Evolutionary conservation across 441 rosid genomes (phyloP).

Genomic region (Pelargonium myrrhifolium): DNA sequence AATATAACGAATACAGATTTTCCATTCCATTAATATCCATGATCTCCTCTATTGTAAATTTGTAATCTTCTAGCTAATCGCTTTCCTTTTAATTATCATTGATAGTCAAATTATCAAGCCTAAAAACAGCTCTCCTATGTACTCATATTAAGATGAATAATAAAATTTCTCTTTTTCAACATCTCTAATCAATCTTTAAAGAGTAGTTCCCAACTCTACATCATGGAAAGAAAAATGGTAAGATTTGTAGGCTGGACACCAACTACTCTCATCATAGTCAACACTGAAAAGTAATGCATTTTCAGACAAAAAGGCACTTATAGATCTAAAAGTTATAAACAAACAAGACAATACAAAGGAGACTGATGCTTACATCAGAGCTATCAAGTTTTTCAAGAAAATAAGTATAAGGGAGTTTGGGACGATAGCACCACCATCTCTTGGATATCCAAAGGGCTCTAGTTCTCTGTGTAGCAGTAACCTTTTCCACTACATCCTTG

Average conservation of each 20-base stretch:
- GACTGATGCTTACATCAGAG: constrained; percentile 57
- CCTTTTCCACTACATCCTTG: constrained; percentile 61
- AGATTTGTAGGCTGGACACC: not conserved
- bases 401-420: constrained; percentile 84
- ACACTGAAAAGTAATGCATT: not conserved
- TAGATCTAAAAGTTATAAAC: constrained; percentile 7
- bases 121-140: too few species aligned
- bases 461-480: constrained; percentile 50
- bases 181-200: not conserved
- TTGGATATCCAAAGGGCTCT: constrained; percentile 93
- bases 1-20: not conserved
- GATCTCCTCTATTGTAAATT: not conserved
- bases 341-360: constrained; percentile 8
- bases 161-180: too few species aligned
- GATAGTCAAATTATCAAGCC: too few species aligned
- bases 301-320: constrained; percentile 1
- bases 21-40: not conserved
- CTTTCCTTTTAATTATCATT: too few species aligned
- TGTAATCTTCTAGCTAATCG: too few species aligned
- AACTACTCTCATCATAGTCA: not conserved
- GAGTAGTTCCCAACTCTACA: not conserved
- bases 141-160: too few species aligned
- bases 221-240: not conserved
- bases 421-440: constrained; percentile 99
- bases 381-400: constrained; percentile 86